These are phyloP conservation scores for Monilinia fructigena DNA, from an alignment of 2,329 filamentous ascomycete genomes.

Conservation along the genomic window DNA sequence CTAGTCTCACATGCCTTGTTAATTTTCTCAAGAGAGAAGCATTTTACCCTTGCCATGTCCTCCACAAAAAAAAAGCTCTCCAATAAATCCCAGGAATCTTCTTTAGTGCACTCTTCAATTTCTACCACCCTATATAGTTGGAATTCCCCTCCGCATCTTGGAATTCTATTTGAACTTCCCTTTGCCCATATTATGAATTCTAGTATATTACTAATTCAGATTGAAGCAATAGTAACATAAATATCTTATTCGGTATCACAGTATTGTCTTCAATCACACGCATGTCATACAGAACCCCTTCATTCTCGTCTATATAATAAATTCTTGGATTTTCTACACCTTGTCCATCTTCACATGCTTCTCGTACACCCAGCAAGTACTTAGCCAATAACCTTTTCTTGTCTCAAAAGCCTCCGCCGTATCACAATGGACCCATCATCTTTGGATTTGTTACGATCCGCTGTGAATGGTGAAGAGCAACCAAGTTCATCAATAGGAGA, in stretches of 20 bases:
- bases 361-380: background rate
- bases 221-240: background rate
- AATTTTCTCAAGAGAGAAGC: background rate
- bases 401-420: background rate
- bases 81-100: constrained; percentile 4
- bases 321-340: constrained; percentile 2
- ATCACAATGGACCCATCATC: constrained; percentile 8
- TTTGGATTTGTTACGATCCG: constrained; percentile 23
- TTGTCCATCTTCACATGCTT: constrained; percentile 11
- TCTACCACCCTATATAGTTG: constrained; percentile 9
- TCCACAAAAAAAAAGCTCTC: constrained; percentile 8
- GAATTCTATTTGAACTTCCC: background rate
- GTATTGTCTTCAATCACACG: constrained; percentile 1
- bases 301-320: constrained; percentile 11
- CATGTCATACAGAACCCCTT: constrained; percentile 7
- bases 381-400: background rate
- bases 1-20: constrained; percentile 9
- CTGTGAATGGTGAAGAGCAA: constrained; percentile 7
- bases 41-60: constrained; percentile 10
- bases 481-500: constrained; percentile 8
- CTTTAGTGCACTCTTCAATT: constrained; percentile 9
- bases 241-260: background rate
- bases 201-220: background rate
- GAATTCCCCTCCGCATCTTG: background rate
- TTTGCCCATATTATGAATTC: background rate